A percentile compares a stretch with the other conserved stretches of the same genome.
Evolutionary conservation across 805 yeast genomes (phyloP).

Genomic region (Schwanniomyces vanrijiae): DNA sequence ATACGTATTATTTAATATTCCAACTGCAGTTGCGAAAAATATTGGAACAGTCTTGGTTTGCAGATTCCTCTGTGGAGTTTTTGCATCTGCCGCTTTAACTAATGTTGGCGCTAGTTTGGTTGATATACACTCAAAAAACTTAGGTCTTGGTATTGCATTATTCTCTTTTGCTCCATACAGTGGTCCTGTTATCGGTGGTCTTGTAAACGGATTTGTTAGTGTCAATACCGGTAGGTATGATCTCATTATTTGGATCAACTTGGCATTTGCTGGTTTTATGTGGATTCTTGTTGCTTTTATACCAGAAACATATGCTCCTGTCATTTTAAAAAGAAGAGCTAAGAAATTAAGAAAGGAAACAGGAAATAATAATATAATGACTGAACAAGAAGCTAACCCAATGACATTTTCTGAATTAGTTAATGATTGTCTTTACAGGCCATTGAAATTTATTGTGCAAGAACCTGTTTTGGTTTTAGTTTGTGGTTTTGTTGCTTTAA

Average conservation of each 20-base stretch:
- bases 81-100: conserved; percentile 78
- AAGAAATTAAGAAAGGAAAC: conserved; percentile 68
- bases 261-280: conserved; percentile 88
- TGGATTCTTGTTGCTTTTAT: conserved; percentile 63
- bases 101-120: conserved; percentile 91
- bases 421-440: conserved; percentile 73
- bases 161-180: conserved; percentile 92
- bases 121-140: conserved; percentile 77
- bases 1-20: conserved; percentile 78
- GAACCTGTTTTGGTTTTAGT: conserved; percentile 86
- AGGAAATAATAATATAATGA: conserved; percentile 81
- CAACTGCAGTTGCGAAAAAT: conserved; percentile 82
- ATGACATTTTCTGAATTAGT: conserved; percentile 67
- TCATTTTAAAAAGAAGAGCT: conserved; percentile 68
- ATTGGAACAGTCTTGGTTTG: conserved; percentile 79
- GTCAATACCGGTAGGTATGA: conserved; percentile 69
- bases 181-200: conserved; percentile 89
- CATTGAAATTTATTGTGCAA: conserved; percentile 70
- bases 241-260: conserved; percentile 82
- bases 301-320: conserved; percentile 94
- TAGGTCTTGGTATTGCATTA: conserved; percentile 88
- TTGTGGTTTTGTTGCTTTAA: conserved; percentile 83
- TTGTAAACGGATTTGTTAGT: conserved; percentile 83
- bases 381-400: conserved; percentile 88
- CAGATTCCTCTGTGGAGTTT: conserved; percentile 86